phyloP scores from a whole-genome alignment of 306 rosid genomes.

The Acacia crassicarpa region DNA sequence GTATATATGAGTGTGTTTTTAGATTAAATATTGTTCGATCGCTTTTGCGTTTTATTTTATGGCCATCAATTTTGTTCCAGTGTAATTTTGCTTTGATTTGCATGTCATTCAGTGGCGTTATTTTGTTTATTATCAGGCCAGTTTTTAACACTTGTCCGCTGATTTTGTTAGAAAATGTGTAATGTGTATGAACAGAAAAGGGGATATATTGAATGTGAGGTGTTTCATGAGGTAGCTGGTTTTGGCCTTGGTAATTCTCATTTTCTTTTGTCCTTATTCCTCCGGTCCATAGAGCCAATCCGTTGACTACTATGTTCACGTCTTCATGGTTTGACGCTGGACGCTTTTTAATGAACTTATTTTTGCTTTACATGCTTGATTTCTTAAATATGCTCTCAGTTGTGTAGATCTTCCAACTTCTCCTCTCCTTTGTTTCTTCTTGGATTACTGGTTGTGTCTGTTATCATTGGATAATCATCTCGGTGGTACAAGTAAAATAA shows the following conservation, averaged over 20 bases:
- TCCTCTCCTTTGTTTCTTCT: background rate
- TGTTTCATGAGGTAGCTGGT: conserved; percentile 19
- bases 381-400: background rate
- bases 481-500: background rate
- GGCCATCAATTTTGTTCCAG: background rate
- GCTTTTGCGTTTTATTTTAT: background rate
- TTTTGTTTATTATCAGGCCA: conserved; percentile 1
- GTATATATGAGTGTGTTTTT: background rate
- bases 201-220: background rate
- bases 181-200: background rate
- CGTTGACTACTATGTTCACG: background rate
- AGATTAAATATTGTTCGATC: background rate
- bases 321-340: conserved; percentile 7
- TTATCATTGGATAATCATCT: background rate
- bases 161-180: conserved; percentile 1
- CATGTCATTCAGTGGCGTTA: background rate
- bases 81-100: background rate
- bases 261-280: background rate
- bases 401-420: background rate
- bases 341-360: conserved; percentile 16
- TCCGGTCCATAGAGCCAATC: background rate
- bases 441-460: background rate
- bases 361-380: background rate
- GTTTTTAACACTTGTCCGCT: background rate
- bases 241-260: background rate